A percentile compares a stretch with the other conserved stretches of the same genome.
phyloP scores from a whole-genome alignment of 2,329 filamentous ascomycete species.

The Diaporthe sp. region DNA sequence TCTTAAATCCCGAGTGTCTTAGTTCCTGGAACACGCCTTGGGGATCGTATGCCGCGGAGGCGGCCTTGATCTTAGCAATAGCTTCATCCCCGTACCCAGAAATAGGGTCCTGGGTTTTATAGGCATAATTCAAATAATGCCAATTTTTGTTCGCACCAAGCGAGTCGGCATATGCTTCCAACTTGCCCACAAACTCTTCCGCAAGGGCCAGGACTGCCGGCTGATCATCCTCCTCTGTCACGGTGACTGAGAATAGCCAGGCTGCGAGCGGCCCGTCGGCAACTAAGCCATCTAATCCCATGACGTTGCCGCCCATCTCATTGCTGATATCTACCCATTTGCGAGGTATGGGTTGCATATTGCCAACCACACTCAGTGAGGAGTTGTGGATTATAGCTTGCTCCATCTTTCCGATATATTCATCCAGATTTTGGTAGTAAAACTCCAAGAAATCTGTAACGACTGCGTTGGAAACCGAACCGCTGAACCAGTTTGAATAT shows the following conservation, averaged over 20 bases:
- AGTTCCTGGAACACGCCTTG: conserved; percentile 52
- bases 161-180: conserved; percentile 47
- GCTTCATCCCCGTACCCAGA: conserved; percentile 54
- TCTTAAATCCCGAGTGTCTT: conserved; percentile 49
- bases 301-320: conserved; percentile 49
- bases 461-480: conserved; percentile 43
- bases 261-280: conserved; percentile 52
- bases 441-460: conserved; percentile 45
- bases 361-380: conserved; percentile 31
- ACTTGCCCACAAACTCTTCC: conserved; percentile 44
- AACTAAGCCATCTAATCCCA: conserved; percentile 52
- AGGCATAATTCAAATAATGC: conserved; percentile 61
- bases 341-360: conserved; percentile 50
- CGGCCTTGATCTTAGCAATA: conserved; percentile 48
- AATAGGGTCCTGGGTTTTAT: conserved; percentile 54
- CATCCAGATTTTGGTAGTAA: conserved; percentile 48
- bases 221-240: conserved; percentile 51
- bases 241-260: conserved; percentile 56
- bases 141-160: conserved; percentile 51
- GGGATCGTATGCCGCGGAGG: conserved; percentile 52
- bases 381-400: conserved; percentile 44
- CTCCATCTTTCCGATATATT: conserved; percentile 48
- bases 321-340: conserved; percentile 46
- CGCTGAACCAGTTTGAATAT: conserved; percentile 22
- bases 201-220: conserved; percentile 46